Evolutionary conservation across 352 stramenopile species (phyloP), one percentile per base, ranked within the genome.

Genomic region (Pythium grandisporangium): DNA sequence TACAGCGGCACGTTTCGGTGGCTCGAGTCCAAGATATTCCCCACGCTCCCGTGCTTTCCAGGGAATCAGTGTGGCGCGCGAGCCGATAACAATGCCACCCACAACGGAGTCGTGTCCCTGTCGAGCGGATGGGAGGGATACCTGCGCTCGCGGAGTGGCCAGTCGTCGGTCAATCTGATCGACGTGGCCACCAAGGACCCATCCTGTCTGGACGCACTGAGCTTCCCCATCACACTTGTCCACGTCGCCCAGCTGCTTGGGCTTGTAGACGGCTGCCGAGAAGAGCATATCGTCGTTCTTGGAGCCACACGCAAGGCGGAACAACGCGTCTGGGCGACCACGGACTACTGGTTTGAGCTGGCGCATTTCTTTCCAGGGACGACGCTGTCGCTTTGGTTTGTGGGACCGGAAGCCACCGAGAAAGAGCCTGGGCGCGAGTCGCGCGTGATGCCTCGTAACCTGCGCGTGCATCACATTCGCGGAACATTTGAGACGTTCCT

Each of bases 1-100:
- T 89, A 86, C 64, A 84, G 68, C 49, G 76, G 76, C 35, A 83
- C 73, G 14, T 89, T 89, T 48, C 70, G 76, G 33, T 89, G 76
- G 72, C 67, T 72, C 37, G 73, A 86, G 35, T 58, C 58, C 43
- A 85, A 86, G 45, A 16, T 30, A 8, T 86, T 85, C 25, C 63
- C 69, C 2, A 19, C 30, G 10, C 51, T 85, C 6, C 70, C 72
- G 11, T 19, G 23, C 0, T 57, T 50, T 19, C 40, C 56, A 17
- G 27, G 27, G 27, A 14, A 8, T 14, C 27, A 32, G 27, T n/a
- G n/a, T n/a, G n/a, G n/a, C n/a, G 6, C 16, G 1, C 4, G 6
- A 21, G 1, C 30, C 2, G 35, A 17, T 13, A 25, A 45, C 36
- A 30, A 43, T 19, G 25, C 14, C 16, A 22, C 44, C 30, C 14